These are phyloP conservation scores for Pyrenopolyporus hunteri DNA, from an alignment of 495 filamentous ascomycete genomes.

Conservation along the genomic window DNA sequence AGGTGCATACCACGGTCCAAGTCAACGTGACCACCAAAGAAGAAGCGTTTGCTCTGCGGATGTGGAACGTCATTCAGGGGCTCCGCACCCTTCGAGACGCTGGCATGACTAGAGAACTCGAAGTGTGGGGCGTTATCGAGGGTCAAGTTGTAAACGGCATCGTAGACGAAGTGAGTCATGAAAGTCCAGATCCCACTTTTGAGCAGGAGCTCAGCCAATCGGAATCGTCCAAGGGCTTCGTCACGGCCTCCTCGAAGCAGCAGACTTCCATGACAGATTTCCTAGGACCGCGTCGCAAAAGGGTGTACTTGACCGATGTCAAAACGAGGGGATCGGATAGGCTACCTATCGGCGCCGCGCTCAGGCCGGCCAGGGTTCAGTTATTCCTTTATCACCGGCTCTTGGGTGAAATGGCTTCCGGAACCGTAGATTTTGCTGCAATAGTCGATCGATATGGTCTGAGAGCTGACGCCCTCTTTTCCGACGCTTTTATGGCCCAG, in stretches of 20 bases:
- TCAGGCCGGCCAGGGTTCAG: constrained; percentile 81
- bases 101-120: constrained; percentile 85
- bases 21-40: constrained; percentile 77
- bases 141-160: constrained; percentile 86
- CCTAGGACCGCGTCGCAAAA: constrained; percentile 68
- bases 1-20: constrained; percentile 77
- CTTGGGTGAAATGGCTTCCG: constrained; percentile 73
- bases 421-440: constrained; percentile 67
- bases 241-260: constrained; percentile 21
- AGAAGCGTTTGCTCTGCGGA: constrained; percentile 78
- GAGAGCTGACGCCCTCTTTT: constrained; percentile 67
- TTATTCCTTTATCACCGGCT: constrained; percentile 92
- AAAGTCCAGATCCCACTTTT: constrained; percentile 72
- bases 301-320: constrained; percentile 82
- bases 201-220: constrained; percentile 58
- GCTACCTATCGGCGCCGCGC: constrained; percentile 68
- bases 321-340: constrained; percentile 75
- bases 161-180: constrained; percentile 84
- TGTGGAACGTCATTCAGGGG: constrained; percentile 94
- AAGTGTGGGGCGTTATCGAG: constrained; percentile 89
- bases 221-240: constrained; percentile 26
- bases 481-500: constrained; percentile 80
- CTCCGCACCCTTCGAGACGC: constrained; percentile 74
- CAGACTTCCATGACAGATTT: constrained; percentile 40
- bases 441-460: constrained; percentile 75